Conservation (phyloP, 352 stramenopile species). For the Phytophthora melonis region DNA sequence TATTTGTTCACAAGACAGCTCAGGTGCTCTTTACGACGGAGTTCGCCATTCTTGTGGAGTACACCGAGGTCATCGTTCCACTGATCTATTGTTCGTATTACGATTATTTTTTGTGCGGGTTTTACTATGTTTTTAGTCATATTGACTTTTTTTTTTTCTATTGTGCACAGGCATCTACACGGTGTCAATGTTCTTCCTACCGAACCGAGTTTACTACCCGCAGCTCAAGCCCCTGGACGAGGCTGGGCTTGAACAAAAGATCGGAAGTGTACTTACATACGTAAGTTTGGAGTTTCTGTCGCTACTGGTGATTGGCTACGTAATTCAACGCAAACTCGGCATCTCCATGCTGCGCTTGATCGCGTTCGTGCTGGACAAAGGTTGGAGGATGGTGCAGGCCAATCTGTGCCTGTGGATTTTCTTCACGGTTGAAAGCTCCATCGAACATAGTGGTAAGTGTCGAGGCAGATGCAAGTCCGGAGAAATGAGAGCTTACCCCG, state of each 20-base stretch:
- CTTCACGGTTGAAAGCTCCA: constrained; percentile 4
- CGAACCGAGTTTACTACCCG: constrained; percentile 1
- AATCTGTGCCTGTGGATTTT: constrained; percentile 10
- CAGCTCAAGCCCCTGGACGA: background rate
- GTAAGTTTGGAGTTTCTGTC: constrained; percentile 21
- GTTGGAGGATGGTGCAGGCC: constrained; percentile 38
- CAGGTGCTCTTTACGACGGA: background rate
- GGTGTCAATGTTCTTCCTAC: no score
- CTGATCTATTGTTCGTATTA: constrained; percentile 1
- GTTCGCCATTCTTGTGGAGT: background rate
- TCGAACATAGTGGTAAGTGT: background rate
- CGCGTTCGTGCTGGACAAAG: constrained; percentile 41
- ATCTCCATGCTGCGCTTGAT: constrained; percentile 32
- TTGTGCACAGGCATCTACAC: background rate
- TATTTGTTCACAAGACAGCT: constrained; percentile 8
- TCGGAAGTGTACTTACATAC: constrained; percentile 33
- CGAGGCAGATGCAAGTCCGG: no score
- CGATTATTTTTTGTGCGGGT: no score
- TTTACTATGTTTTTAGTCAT: no score
- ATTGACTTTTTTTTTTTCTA: no score
- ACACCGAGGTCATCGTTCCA: background rate
- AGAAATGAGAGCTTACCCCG: no score
- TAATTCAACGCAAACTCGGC: constrained; percentile 15
- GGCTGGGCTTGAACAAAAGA: background rate
- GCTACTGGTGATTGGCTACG: background rate